A percentile compares a stretch with the other conserved stretches of the same genome.
phyloP scores from a whole-genome alignment of 331 rosid genomes.

The Pyrus hybrid region DNA sequence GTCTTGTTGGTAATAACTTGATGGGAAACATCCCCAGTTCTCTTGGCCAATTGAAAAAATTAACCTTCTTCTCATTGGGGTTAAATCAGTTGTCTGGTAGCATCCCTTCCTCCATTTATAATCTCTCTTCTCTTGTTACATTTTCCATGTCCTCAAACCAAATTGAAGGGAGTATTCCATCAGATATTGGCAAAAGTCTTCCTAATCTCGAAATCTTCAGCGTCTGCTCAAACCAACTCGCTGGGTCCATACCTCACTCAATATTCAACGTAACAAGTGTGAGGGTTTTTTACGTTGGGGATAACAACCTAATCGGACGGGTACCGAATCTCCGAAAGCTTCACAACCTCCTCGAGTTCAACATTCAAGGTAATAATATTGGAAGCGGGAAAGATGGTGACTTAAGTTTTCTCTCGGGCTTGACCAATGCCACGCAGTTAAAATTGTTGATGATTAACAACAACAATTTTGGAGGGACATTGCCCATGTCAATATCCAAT shows the following conservation, averaged over 20 bases:
- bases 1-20: not conserved
- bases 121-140: too few species aligned
- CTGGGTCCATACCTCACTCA: not conserved
- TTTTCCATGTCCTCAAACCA: too few species aligned
- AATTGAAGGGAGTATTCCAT: too few species aligned
- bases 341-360: fast-evolving
- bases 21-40: slow-evolving; percentile 8
- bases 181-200: too few species aligned
- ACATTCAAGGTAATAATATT: fast-evolving
- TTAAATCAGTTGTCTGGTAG: too few species aligned
- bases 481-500: not conserved
- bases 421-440: not conserved
- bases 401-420: not conserved
- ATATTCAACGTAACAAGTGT: not conserved
- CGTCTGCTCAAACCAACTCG: not conserved
- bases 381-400: not conserved
- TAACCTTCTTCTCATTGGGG: too few species aligned
- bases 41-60: too few species aligned
- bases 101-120: too few species aligned
- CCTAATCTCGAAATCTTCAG: not conserved
- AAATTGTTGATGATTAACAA: fast-evolving
- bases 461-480: not conserved
- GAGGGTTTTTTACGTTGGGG: not conserved
- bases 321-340: not conserved
- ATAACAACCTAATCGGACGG: not conserved